These are phyloP conservation scores for Lepidium aucheri DNA, from an alignment of 345 rosid species.

Conservation along the genomic window DNA sequence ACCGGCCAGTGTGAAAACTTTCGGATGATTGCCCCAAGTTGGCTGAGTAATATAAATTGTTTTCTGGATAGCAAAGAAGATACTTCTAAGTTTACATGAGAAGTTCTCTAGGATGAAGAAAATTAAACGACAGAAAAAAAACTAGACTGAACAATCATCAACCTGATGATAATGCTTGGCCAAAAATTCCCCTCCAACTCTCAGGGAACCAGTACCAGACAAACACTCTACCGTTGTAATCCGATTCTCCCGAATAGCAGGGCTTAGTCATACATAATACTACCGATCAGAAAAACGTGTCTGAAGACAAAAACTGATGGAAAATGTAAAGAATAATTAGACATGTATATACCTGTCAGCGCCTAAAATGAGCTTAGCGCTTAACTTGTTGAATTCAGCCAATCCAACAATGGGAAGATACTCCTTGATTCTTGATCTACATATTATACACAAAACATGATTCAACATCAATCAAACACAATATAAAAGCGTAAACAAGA, in stretches of 20 bases:
- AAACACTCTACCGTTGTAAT: conserved; percentile 77
- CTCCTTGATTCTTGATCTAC: conserved; percentile 66
- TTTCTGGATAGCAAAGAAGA: conserved; percentile 38
- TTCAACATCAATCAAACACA: not conserved
- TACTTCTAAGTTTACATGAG: not conserved
- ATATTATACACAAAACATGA: not conserved
- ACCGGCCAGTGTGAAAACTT: conserved; percentile 63
- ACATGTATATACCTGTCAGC: conserved; percentile 44
- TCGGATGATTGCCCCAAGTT: conserved; percentile 87
- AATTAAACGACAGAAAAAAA: not conserved
- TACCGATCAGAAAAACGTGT: not conserved
- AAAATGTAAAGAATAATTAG: not conserved
- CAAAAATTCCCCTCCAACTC: conserved; percentile 88
- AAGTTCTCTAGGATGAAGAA: not conserved
- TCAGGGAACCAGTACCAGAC: conserved; percentile 86
- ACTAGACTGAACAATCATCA: not conserved
- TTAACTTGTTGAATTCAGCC: conserved; percentile 74
- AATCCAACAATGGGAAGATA: conserved; percentile 84
- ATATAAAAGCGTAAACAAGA: not conserved
- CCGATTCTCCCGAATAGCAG: conserved; percentile 65
- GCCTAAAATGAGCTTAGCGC: conserved; percentile 80
- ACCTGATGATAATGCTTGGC: conserved; percentile 78
- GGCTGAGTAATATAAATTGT: conserved; percentile 72
- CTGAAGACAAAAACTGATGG: not conserved
- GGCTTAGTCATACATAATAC: conserved; percentile 34